Evolutionary conservation across 176 grass and related monocot species (phyloP).

Genomic region (Ampelocalamus luodianensis): DNA sequence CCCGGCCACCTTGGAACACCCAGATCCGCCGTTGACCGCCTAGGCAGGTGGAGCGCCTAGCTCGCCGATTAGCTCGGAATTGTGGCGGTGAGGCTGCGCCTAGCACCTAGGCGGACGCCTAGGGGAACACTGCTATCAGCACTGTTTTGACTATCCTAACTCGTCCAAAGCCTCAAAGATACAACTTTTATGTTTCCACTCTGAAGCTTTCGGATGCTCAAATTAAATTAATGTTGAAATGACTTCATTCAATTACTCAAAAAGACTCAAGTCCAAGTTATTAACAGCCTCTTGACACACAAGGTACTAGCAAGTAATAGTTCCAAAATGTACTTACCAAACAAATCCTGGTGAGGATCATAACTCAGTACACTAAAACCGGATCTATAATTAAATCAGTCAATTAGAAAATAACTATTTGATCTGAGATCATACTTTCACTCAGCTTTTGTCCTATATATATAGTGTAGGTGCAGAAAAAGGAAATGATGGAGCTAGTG

Average conservation of each 20-base stretch:
- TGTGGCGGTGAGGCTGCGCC: too few species aligned
- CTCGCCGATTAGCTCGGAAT: too few species aligned
- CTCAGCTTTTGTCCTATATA: too few species aligned
- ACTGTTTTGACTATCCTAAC: not conserved
- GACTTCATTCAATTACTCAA: not conserved
- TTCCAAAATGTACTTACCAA: not conserved
- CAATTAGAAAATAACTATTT: too few species aligned
- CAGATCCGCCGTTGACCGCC: too few species aligned
- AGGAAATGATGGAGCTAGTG: not conserved
- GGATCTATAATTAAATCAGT: too few species aligned
- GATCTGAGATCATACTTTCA: too few species aligned
- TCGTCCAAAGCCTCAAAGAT: not conserved
- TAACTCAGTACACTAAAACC: too few species aligned
- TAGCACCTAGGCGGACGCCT: too few species aligned
- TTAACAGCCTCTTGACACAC: not conserved
- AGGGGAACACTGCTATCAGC: too few species aligned
- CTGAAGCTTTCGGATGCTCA: not conserved
- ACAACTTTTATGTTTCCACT: not conserved
- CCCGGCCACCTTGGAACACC: too few species aligned
- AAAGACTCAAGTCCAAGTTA: not conserved
- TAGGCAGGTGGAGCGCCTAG: too few species aligned
- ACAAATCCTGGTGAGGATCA: not conserved
- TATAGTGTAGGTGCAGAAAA: not conserved
- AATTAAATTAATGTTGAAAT: constrained; percentile 1
- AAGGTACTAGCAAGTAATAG: not conserved